Conservation (phyloP, 2,329 filamentous ascomycete genomes). For the Neofusicoccum sp. region DNA sequence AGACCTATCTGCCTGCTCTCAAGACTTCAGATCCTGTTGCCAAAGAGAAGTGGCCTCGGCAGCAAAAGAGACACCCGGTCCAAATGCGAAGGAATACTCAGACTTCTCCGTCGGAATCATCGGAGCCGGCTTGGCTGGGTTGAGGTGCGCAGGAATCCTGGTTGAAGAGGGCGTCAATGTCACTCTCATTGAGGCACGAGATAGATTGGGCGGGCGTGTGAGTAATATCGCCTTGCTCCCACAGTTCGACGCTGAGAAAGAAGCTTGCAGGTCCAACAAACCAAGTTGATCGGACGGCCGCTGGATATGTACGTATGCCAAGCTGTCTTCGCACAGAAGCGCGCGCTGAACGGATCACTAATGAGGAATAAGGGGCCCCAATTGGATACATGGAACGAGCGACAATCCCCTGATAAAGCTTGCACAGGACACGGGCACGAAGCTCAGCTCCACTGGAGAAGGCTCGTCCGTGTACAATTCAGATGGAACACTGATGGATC, state of each 20-base stretch:
- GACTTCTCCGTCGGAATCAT: slow-evolving; percentile 56
- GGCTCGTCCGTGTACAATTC: slow-evolving; percentile 55
- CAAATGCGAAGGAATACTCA: slow-evolving; percentile 62
- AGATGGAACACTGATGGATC: slow-evolving; percentile 52
- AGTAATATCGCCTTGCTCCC: slow-evolving; percentile 21
- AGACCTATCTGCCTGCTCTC: too few species aligned
- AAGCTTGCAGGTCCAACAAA: neutral
- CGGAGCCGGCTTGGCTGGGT: slow-evolving; percentile 67
- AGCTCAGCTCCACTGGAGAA: slow-evolving; percentile 51
- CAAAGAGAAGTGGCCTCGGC: too few species aligned
- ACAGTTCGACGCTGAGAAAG: slow-evolving; percentile 22
- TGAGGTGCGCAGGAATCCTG: slow-evolving; percentile 69
- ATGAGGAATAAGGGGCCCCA: slow-evolving; percentile 56
- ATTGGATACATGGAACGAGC: slow-evolving; percentile 75
- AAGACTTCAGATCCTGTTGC: too few species aligned
- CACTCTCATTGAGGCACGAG: slow-evolving; percentile 66
- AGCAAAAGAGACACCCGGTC: slow-evolving; percentile 21
- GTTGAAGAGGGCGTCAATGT: slow-evolving; percentile 64
- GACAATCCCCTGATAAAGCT: slow-evolving; percentile 69
- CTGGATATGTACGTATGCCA: too few species aligned
- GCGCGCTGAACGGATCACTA: neutral
- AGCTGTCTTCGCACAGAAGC: too few species aligned
- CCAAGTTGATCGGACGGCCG: too few species aligned
- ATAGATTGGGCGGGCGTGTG: slow-evolving; percentile 66
- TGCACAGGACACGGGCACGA: slow-evolving; percentile 59